Base-by-base conservation (phyloP, 345 rosid genomes). In the Moringa oleifera region DNA sequence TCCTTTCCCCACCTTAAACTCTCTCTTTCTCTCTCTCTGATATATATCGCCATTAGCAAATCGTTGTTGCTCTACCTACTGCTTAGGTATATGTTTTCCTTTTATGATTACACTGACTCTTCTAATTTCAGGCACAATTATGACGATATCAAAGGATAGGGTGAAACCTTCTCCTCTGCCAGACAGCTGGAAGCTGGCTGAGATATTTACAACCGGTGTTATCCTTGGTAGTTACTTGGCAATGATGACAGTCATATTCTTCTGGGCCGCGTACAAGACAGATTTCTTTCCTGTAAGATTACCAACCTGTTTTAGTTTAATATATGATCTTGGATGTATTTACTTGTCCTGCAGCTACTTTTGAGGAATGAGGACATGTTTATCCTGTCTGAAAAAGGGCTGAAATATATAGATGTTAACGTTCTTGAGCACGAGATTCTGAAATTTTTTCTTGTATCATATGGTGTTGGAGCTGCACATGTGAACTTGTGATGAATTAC, bases 161-260 rank as follows among this genome's bases (percentile, higher is more conserved):
- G 99, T 94, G 82, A 94, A 94, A 68, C 99, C 99, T 62, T 94
- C 99, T 64, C 97, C 96, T 73, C 82, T 88, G 53, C 97, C 96
- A 6, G 99, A 94, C 84, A 90, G 99, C 81, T 88, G 99, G 99
- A 94, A 90, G 80, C 84, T 94, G 59, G 77, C 99, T 0, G 99
- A 94, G 73, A 94, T 94, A 63, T 90, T 90, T 58, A 77, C 95
- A 0, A 94, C 99, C 31, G 97, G 99, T 13, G 64, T 94, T 60
- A 78, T 94, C 73, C 95, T 94, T 25, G 99, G 99, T 36, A 75
- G 88, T 75, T 94, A 94, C 87, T 70, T 94, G 84, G 99, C 99
- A 15, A 78, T 94, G 93, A 90, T 90, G 97, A 94, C 99, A 0
- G 97, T 94, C 70, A 90, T 94, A 62, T 94, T 94, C 81, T 94